Percentiles rank a stretch among this genome's conserved stretches.
These are phyloP conservation scores for Penicillium sp. DNA, from an alignment of 2,329 filamentous ascomycete species.

Conservation along the genomic window DNA sequence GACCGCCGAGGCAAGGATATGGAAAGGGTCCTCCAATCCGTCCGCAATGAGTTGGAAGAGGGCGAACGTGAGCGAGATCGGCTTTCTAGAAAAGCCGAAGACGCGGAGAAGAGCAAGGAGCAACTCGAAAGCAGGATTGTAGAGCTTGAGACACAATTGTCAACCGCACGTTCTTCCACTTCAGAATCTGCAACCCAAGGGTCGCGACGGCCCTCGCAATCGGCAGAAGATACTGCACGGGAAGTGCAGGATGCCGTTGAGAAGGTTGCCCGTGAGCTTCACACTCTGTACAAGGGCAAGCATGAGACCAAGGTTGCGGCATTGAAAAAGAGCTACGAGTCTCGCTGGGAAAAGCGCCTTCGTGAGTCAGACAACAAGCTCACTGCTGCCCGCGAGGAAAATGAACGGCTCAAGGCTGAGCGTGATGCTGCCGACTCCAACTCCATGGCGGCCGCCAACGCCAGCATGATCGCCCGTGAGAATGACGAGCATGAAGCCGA, in stretches of 20 bases:
- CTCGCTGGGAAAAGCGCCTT: constrained; percentile 84
- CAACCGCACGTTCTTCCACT: constrained; percentile 39
- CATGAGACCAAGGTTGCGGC: constrained; percentile 95
- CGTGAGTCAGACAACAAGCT: constrained; percentile 73
- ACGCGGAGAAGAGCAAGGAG: constrained; percentile 63
- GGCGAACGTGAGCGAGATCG: constrained; percentile 80
- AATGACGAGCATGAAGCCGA: constrained; percentile 65
- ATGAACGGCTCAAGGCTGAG: constrained; percentile 68
- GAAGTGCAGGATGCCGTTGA: constrained; percentile 85
- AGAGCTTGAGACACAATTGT: constrained; percentile 48
- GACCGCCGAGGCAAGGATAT: constrained; percentile 83
- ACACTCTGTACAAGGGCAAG: constrained; percentile 92
- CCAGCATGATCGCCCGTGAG: constrained; percentile 43
- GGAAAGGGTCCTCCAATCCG: constrained; percentile 74
- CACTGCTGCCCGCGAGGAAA: constrained; percentile 67
- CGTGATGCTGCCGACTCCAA: constrained; percentile 66
- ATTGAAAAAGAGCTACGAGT: constrained; percentile 78
- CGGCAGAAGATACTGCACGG: constrained; percentile 48
- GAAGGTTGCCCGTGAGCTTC: constrained; percentile 89
- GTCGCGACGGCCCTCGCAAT: constrained; percentile 38
- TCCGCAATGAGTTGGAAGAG: constrained; percentile 77
- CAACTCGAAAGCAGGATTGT: constrained; percentile 47
- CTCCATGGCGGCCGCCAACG: constrained; percentile 46
- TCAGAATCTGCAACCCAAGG: constrained; percentile 28
- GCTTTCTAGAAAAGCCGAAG: constrained; percentile 71